Percentiles rank a stretch among this genome's conserved stretches.
phyloP scores from a whole-genome alignment of 1,284 basidiomycete species.

The Ganoderma sinense region DNA sequence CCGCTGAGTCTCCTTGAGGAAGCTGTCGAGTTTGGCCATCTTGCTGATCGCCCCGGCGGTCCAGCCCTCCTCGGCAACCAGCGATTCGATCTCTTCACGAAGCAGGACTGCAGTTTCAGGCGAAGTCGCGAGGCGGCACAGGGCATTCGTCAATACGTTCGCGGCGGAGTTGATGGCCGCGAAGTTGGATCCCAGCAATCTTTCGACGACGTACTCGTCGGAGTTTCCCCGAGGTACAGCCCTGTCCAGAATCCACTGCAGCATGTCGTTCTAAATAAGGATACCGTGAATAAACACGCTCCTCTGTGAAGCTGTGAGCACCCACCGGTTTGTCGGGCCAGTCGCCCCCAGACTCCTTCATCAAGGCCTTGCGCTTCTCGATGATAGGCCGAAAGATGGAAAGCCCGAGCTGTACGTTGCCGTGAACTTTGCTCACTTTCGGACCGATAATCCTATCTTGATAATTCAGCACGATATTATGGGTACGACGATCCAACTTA shows the following conservation, averaged over 20 bases:
- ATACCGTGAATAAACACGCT: background rate
- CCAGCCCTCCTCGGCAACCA: slow-evolving; percentile 47
- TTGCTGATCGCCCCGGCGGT: slow-evolving; percentile 51
- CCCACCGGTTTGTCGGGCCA: background rate
- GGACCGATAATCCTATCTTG: background rate
- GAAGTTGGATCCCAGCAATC: background rate
- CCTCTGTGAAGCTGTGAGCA: background rate
- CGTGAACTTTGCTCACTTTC: background rate
- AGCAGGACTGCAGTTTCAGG: slow-evolving; percentile 48
- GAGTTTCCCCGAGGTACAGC: background rate
- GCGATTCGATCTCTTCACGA: slow-evolving; percentile 51
- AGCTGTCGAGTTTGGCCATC: slow-evolving; percentile 59
- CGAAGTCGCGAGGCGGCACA: slow-evolving; percentile 50
- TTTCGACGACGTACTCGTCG: background rate
- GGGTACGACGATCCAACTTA: background rate
- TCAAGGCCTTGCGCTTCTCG: background rate
- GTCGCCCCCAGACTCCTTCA: background rate
- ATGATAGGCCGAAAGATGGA: background rate
- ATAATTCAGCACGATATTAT: background rate
- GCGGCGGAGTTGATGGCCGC: slow-evolving; percentile 22
- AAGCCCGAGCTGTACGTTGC: background rate
- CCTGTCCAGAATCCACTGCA: background rate
- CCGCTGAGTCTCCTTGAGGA: slow-evolving; percentile 56
- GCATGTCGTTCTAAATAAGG: background rate
- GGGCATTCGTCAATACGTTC: slow-evolving; percentile 36